Conservation (phyloP, 768 basidiomycete genomes). For the Psilocybe tampanensis region DNA sequence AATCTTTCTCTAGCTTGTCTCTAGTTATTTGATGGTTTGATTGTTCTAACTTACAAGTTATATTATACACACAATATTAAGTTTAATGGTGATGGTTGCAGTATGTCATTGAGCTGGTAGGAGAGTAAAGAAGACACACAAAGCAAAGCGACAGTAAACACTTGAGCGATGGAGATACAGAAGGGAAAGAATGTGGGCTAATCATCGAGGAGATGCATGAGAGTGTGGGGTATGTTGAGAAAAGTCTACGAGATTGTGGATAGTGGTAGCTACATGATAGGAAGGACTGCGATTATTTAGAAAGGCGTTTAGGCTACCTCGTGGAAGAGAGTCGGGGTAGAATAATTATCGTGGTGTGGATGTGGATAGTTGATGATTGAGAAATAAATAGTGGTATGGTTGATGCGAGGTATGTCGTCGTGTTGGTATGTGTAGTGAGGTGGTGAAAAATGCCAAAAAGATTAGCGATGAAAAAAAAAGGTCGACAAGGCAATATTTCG, state of each 20-base stretch:
- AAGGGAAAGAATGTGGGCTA: not conserved
- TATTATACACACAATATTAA: not conserved
- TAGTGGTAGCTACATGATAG: not conserved
- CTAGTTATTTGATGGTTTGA: too few relatives aligned
- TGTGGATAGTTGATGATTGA: not conserved
- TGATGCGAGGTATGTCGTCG: slow-evolving; percentile 4
- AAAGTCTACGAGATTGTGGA: not conserved
- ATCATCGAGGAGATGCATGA: not conserved
- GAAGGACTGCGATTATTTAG: not conserved
- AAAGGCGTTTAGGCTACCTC: not conserved
- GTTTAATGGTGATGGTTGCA: not conserved
- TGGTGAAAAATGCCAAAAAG: not conserved
- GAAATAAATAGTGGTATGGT: not conserved
- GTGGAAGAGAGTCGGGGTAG: not conserved
- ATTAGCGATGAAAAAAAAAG: not conserved
- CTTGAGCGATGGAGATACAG: not conserved
- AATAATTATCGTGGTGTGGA: not conserved
- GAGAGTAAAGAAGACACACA: not conserved
- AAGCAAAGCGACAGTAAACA: not conserved
- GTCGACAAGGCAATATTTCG: not conserved
- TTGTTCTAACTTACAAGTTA: too few relatives aligned
- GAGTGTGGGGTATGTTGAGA: not conserved
- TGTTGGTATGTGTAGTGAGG: not conserved
- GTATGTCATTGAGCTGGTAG: not conserved
- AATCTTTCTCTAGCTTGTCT: too few relatives aligned